Evolutionary conservation across 139 green algal genomes (phyloP).

Genomic region (Dunaliella primolecta): DNA sequence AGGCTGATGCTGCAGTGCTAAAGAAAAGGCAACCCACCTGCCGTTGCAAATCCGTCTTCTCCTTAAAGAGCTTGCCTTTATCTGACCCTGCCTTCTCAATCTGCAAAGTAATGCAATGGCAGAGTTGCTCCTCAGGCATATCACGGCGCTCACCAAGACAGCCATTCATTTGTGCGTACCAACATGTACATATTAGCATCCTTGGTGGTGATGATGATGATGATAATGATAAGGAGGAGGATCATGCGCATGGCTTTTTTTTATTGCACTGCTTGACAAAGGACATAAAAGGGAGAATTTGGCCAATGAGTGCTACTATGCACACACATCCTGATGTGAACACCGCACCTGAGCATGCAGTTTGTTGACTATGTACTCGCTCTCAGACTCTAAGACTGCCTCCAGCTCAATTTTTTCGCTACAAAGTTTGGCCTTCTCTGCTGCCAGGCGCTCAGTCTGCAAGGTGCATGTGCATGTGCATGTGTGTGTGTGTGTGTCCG

Average conservation of each 20-base stretch:
- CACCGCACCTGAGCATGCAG: slow-evolving; percentile 47
- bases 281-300: too few species aligned
- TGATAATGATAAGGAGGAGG: too few species aligned
- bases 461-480: neutral
- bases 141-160: too few species aligned
- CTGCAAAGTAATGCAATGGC: slow-evolving; percentile 20
- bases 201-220: too few species aligned
- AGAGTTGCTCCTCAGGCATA: slow-evolving; percentile 14
- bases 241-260: too few species aligned
- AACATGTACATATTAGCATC: too few species aligned
- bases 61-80: slow-evolving; percentile 42
- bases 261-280: too few species aligned
- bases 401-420: slow-evolving; percentile 71
- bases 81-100: slow-evolving; percentile 22
- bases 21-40: too few species aligned
- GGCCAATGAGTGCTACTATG: too few species aligned
- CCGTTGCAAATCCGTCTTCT: slow-evolving; percentile 69
- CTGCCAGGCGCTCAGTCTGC: slow-evolving; percentile 20
- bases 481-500: neutral
- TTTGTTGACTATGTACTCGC: slow-evolving; percentile 82
- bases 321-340: neutral
- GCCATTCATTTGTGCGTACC: too few species aligned
- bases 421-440: slow-evolving; percentile 48
- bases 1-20: too few species aligned
- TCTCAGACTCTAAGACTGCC: slow-evolving; percentile 59